Base-by-base conservation (phyloP, 257 asterid genomes). In the Solanum clarkiae region DNA sequence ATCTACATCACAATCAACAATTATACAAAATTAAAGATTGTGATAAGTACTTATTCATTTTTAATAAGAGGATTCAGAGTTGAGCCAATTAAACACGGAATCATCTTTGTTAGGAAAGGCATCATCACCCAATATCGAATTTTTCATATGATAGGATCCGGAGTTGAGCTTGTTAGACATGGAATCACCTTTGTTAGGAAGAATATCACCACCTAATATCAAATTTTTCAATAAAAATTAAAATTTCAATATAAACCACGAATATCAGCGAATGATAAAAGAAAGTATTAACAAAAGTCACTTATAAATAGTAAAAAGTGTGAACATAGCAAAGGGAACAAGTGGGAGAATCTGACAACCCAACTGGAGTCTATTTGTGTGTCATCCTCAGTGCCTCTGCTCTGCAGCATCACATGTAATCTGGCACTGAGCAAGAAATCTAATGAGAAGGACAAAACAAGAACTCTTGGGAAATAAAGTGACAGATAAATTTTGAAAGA, bases 191-290 rank as follows among this genome's bases (percentile, higher is more conserved):
- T 13, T 24, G 10, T 13, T 1, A 24, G 42, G 12, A 17, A 62
- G 13, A 1, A 1, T 44, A 10, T 62, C 24, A 63, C 9, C 10
- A 24, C 1, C 8, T 4, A 26, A 0, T 6, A 1, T 63, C 0
- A 0, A 6, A 3, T 0, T 63, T 62, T 6, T 0, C 1, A 11
- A 13, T 6, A 0, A 2, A 3, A 63, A 26, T 26, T 5, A 5
- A 32, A 0, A 60, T 10, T 60, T 0, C 1, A 65, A 14, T 24
- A 1, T 1, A 1, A 1, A 0, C 26, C 2, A 0, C 11, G 2
- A 1, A 26, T 1, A 22, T 1, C 1, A 1, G 7, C 0, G 9
- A 2, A 62, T 10, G 44, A 2, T 1, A 42, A 40, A 40, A 3
- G 7, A 65, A 11, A 5, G 5, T 42, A 72, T 6, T 7, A 11